Evolutionary conservation across 331 rosid species (phyloP), one percentile per base, ranked within the genome.

Genomic region (Dryas integrifolia): DNA sequence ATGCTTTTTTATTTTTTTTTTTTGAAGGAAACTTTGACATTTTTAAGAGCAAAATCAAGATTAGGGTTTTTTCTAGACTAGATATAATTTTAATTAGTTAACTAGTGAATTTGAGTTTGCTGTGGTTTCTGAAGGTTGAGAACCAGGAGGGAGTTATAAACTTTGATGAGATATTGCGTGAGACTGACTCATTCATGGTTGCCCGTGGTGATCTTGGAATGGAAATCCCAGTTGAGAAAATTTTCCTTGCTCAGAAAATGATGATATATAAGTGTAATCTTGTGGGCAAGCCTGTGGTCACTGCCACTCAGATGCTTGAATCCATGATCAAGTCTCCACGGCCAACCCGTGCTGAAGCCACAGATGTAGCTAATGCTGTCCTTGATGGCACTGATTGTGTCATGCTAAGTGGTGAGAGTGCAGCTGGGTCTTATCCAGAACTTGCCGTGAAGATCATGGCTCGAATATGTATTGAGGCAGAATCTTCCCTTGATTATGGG

Each of bases 131-230:
- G 13, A 72, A 93, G 98, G 97, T 94, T 85, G 98, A 94, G 88
- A 94, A 94, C 78, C 97, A 94, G 84, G 98, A 94, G 85, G 98
- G 97, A 72, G 98, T 91, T 61, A 53, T 94, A 84, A 94, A 94
- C 85, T 94, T 94, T 84, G 98, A 94, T 72, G 98, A 91, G 77
- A 94, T 94, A 63, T 84, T 94, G 86, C 96, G 91, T 5, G 98
- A 94, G 89, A 94, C 98, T 62, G 97, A 91, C 82, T 90, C 98
- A 47, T 94, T 88, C 87, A 94, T 94, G 98, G 97, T 94, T 82
- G 98, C 98, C n/a, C 97, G 98, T 74, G 98, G 98, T 65, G 97
- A 94, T 84, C 96, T 94, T 65, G 98, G 97, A 82, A 94, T 94
- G 98, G 98, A 94, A 80, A 94, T 94, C 57, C 98, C 98, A 16